These are phyloP conservation scores for Emiliania huxleyi DNA, from an alignment of 78 protist species.

Conservation along the genomic window DNA sequence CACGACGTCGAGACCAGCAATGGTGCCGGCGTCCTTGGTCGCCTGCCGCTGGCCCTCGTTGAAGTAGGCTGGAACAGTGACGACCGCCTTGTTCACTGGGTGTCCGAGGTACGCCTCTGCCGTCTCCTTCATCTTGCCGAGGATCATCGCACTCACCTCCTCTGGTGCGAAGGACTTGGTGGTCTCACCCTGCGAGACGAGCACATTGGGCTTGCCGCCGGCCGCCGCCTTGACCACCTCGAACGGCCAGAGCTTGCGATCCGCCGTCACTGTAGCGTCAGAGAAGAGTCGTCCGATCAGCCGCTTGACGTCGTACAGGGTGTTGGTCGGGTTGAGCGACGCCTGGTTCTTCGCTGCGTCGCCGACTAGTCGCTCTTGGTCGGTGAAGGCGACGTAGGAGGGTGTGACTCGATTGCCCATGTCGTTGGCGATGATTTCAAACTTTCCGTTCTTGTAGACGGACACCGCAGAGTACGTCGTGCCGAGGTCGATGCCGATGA, in stretches of 20 bases:
- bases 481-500: constrained; percentile 91
- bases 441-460: constrained; percentile 55
- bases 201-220: constrained; percentile 42
- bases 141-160: constrained; percentile 49
- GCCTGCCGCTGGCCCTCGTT: constrained; percentile 62
- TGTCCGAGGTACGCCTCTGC: not conserved
- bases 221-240: constrained; percentile 60
- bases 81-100: constrained; percentile 68
- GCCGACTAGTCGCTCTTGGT: constrained; percentile 53
- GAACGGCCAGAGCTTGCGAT: constrained; percentile 87
- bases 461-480: constrained; percentile 89
- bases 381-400: constrained; percentile 66
- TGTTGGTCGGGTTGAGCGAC: constrained; percentile 92
- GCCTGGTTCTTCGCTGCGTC: constrained; percentile 98
- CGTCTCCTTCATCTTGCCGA: constrained; percentile 30
- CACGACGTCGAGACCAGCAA: constrained; percentile 39
- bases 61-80: no score
- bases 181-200: not conserved
- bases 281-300: constrained; percentile 39
- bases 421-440: constrained; percentile 55
- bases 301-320: constrained; percentile 75
- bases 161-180: not conserved
- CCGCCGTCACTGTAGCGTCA: constrained; percentile 37
- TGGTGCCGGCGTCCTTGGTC: constrained; percentile 86
- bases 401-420: constrained; percentile 71